Evolutionary conservation across 148 eudicot species (phyloP), one percentile per base, ranked within the genome.

Genomic region (Oxyria digyna): DNA sequence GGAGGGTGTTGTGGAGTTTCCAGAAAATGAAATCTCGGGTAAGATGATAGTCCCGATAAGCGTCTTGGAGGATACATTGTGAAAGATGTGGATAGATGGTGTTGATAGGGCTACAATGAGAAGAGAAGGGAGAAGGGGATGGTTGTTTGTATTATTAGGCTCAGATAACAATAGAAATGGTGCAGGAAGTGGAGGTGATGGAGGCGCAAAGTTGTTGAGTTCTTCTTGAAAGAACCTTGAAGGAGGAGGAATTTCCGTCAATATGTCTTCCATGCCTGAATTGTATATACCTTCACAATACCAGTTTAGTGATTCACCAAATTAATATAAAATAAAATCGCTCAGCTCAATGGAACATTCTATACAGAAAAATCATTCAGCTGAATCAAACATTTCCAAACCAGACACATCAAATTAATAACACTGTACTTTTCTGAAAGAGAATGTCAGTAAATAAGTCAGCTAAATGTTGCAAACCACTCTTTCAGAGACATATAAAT

Each of bases 241-340:
- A 74, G 99, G 99, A 32, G 96, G 99, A 43, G 99, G 97, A 72
- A 82, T 67, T 21, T 87, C 97, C 57, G 99, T 95, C 78, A 95
- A 64, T 69, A 88, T 91, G n/a, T 66, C 97, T 73, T 95, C 99
- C 99, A 95, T 95, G 62, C 10, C 65, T 31, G 27, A 27, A 13
- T 27, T 31, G 35, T 24, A 13, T 54, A 11, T 54, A 54, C 62
- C 37, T 59, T 5, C 37, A 59, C n/a, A 12, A 13, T 29, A 31
- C 20, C 31, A 27, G 29, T 59, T 15, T 33, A 59, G 15, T 15
- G 12, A 31, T 59, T 6, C 14, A 59, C 26, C 24, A 37, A 66
- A 38, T 18, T 23, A 66, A 1, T 41, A n/a, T 20, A 46, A 46
- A n/a, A 46, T n/a, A 14, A 14, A 10, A 8, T 54, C 0, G n/a